Evolutionary conservation across 345 rosid genomes (phyloP), one percentile per base, ranked within the genome.

Genomic region (Mangifera indica): DNA sequence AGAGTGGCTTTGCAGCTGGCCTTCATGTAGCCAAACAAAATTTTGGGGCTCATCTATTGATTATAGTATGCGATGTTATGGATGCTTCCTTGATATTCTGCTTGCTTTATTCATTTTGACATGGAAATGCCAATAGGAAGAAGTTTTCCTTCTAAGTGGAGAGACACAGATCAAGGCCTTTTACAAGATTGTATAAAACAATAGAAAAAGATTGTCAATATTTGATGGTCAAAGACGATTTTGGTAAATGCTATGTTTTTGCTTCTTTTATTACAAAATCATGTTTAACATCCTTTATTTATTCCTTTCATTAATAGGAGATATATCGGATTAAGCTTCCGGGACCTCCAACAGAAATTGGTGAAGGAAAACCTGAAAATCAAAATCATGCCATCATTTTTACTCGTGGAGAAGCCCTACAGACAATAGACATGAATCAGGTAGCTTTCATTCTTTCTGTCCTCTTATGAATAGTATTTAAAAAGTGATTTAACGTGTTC

Each of bases 391-490:
- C 99, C 69, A 93, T 96, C 66, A 85, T 96, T 63, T 95, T 95
- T 78, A 95, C 98, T 74, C 98, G 99, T 32, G 99, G 99, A 81
- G 98, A 95, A 81, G 97, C 98, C 64, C 79, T 96, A 76, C 99
- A 96, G 82, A 93, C 99, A 54, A 93, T 96, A 80, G 99, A 93
- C 83, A 96, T 93, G 99, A 93, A 96, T 83, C 99, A 95, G 93
- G 93, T 89, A 75, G 52, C 46, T 71, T 60, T 63, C 25, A 14
- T 26, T 18, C 25, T 64, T 29, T 32, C 40, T 37, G 20, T 55
- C 14, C 40, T n/a, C 24, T 73, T 74, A 45, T 63, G 55, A 75
- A 56, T 34, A 70, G 32, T 44, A 64, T 66, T 3, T 66, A 29
- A 22, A 12, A 34, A 54, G 63, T 70, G 21, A 49, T 51, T 61